Base-by-base conservation (phyloP, 768 basidiomycete genomes). In the Xerocomellus intermedius region DNA sequence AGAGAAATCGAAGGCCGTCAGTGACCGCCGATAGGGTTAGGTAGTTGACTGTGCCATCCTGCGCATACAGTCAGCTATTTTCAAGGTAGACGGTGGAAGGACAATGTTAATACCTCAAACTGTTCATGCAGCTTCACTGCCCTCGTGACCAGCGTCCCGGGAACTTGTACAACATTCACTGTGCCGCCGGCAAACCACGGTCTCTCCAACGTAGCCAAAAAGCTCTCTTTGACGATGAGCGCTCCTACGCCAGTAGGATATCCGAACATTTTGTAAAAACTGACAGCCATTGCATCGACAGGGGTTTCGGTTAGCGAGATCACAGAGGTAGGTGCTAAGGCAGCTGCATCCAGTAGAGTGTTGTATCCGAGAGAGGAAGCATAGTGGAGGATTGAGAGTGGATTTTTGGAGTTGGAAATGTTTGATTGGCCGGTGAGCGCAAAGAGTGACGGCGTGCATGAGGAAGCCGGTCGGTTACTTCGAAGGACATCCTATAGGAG, bases 211-310 rank as follows among this genome's bases (percentile, higher is more conserved):
- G 73, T 73, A 6, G 69, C 69, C 48, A 91, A 70, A 61, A 91
- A 89, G 9, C 80, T 79, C 63, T 85, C 84, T 67, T 84, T 87
- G 42, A 87, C 85, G 28, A 94, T 69, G 5, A 94, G 76, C 13
- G 89, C 89, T 35, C 91, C 91, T 41, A 92, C 82, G 8, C 91
- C 91, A 0, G 90, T 92, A 12, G 91, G 91, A 61, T 85, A 93
- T 33, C 91, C 91, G 59, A 91, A 90, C 87, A 93, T 91, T 62
- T 94, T 94, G 73, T 94, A 94, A 63, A 93, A 91, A 42, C 87
- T 89, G 50, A 94, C 65, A 0, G 85, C 89, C 80, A 91, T 84
- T 1, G 90, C 91, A 68, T 94, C 91, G 12, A 91, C 85, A 5
- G 85, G 82, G 30, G 77, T 78, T 48, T 85, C 80, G 1, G 79